These are phyloP conservation scores for Epicoccum sorghinum DNA, from an alignment of 2,329 filamentous ascomycete species.

Conservation along the genomic window DNA sequence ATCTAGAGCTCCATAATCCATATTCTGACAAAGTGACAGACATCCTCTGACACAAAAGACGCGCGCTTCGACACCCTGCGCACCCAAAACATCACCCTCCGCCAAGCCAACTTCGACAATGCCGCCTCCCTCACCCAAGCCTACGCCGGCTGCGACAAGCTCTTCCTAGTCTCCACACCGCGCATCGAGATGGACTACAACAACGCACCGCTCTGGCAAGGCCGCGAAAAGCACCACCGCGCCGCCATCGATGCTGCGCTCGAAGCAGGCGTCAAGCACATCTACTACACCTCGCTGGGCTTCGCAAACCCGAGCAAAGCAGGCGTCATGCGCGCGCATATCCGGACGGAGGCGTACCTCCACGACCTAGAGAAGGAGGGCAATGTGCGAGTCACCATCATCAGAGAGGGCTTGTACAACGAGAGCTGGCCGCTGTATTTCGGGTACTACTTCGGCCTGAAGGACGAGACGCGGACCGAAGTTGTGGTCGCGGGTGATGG, in stretches of 20 bases:
- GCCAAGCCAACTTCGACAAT: conserved; percentile 50
- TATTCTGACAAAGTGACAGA: conserved; percentile 13
- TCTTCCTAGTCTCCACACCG: conserved; percentile 55
- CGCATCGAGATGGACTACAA: conserved; percentile 54
- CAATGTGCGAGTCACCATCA: conserved; percentile 42
- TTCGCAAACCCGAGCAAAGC: conserved; percentile 51
- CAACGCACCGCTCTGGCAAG: conserved; percentile 49
- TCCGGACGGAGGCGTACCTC: conserved; percentile 53
- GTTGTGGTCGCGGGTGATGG: conserved; percentile 52
- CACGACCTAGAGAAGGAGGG: conserved; percentile 30
- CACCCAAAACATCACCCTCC: conserved; percentile 42
- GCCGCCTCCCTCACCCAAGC: conserved; percentile 42
- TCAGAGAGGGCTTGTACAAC: conserved; percentile 55
- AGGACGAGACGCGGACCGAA: conserved; percentile 44
- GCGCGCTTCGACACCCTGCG: conserved; percentile 38
- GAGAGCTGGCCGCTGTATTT: conserved; percentile 57
- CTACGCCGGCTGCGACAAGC: conserved; percentile 46
- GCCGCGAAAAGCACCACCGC: conserved; percentile 54
- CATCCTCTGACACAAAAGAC: conserved; percentile 24
- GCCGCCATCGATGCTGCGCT: conserved; percentile 52
- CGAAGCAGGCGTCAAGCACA: conserved; percentile 50
- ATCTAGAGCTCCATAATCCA: too few species aligned
- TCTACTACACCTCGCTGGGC: conserved; percentile 55
- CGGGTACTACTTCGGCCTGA: conserved; percentile 49
- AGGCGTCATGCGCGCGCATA: conserved; percentile 55